Percentiles rank a stretch among this genome's conserved stretches.
These are phyloP conservation scores for Tricholoma saponaceum DNA, from an alignment of 768 basidiomycete species.

Conservation along the genomic window DNA sequence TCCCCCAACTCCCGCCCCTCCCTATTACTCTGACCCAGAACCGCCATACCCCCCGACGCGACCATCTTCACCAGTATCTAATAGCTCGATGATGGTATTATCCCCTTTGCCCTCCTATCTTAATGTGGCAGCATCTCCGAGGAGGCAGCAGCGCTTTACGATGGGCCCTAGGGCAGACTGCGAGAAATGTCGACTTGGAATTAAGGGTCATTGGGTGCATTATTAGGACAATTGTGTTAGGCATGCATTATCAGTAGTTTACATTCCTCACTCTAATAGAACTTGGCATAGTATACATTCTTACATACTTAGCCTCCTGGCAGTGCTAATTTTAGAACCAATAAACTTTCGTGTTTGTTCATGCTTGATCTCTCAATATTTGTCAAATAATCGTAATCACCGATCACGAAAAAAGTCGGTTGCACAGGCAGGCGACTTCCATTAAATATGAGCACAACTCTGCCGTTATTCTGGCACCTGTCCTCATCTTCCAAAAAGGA, in stretches of 20 bases:
- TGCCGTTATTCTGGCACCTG: slow-evolving; percentile 92
- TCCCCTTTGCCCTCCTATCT: slow-evolving; percentile 11
- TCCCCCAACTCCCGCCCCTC: slow-evolving; percentile 24
- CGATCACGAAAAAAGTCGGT: slow-evolving; percentile 14
- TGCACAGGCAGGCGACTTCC: background rate
- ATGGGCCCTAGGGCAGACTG: slow-evolving; percentile 74
- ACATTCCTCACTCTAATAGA: background rate
- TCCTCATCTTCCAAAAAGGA: slow-evolving; percentile 79
- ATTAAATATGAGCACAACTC: slow-evolving; percentile 71
- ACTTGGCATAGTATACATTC: background rate
- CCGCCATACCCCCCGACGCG: slow-evolving; percentile 13
- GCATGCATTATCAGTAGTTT: background rate
- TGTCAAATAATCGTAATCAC: slow-evolving; percentile 9
- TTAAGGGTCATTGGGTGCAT: slow-evolving; percentile 74
- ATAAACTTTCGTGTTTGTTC: slow-evolving; percentile 5
- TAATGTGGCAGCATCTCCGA: slow-evolving; percentile 12
- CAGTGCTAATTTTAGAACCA: background rate
- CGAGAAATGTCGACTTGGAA: slow-evolving; percentile 57
- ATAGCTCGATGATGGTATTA: slow-evolving; percentile 14
- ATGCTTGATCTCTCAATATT: background rate
- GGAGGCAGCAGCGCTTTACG: slow-evolving; percentile 46
- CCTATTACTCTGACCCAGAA: slow-evolving; percentile 15
- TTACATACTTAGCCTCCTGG: background rate
- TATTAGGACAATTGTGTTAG: slow-evolving; percentile 9
- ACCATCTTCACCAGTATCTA: slow-evolving; percentile 9